Evolutionary conservation across 257 asterid species (phyloP), one percentile per base, ranked within the genome.

Genomic region (Phtheirospermum japonicum): DNA sequence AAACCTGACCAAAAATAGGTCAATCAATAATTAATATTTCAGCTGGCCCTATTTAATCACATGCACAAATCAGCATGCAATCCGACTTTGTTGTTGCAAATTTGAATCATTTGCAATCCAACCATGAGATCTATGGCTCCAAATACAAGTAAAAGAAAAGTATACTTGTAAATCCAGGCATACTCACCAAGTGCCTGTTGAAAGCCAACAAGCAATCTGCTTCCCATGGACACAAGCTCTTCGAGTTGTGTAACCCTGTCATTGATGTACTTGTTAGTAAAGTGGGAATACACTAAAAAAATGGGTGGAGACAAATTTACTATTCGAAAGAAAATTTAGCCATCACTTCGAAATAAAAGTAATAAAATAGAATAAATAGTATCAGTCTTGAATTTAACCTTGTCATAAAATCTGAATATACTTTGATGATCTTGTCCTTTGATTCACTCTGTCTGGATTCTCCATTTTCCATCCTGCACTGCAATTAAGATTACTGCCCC

Each of bases 151-250:
- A n/a, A n/a, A n/a, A n/a, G 3, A 20, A 26, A 36, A 55, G 62
- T 57, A 30, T 17, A 58, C 33, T 33, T 4, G 61, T 32, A 66
- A 19, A 36, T 28, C 23, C 30, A 46, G 32, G 46, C 42, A 63
- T 14, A 68, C 82, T 75, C 51, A 87, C 97, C 94, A 52, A 87
- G 80, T 18, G 87, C 85, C 70, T 85, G 85, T 69, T 80, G 94
- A 64, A 87, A 87, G 54, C 84, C 87, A 69, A 61, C 57, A 42
- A 90, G 84, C 11, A 80, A 76, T 64, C 61, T 77, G 79, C 73
- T 81, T 65, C 95, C 92, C 2, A 55, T 53, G 11, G 79, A 64
- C 37, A 64, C 77, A 61, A 90, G 79, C 71, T 87, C 95, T 48
- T 87, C 95, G 65, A 81, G 74, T 63, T 73, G 69, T 28, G 88